Base-by-base conservation (phyloP, 495 filamentous ascomycete species). In the Trichoderma gamsii region DNA sequence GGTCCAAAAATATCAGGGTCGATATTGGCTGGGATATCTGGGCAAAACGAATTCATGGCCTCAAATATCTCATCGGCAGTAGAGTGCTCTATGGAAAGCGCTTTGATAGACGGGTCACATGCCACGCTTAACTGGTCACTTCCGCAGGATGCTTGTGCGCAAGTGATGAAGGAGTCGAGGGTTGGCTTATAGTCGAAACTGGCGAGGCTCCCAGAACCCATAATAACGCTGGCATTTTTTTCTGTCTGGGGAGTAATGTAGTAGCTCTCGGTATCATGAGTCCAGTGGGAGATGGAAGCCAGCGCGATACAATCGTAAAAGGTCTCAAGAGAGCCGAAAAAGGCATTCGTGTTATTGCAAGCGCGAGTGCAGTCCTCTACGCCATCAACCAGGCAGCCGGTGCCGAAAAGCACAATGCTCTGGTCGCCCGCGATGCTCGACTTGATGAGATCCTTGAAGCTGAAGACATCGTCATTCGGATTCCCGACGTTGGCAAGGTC, bases 231-330 rank as follows among this genome's bases (percentile, higher is more conserved):
- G 0, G 64, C 64, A 44, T 66, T 66, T 7, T 43, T 41, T 35
- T 66, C 64, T 15, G 64, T 38, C 64, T 66, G 35, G 6, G 35
- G 35, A 15, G 35, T 66, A 9, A 66, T 66, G 41, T 41, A 66
- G 41, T 66, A 66, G 16, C 35, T 27, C 41, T 27, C 13, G 16
- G 64, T 41, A 15, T 44, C 64, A 16, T 25, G 29, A 27, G 64
- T 66, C 64, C 64, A 66, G 64, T 66, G 41, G 35, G 64, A 66
- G 21, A 66, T 66, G 64, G 64, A 66, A 44, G 64, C 35, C 12
- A 66, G 64, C 11, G 64, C 64, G 35, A 43, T 43, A 23, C 64
- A 66, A 16, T 66, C 43, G 29, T 66, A 66, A 25, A 66, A 66
- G 4, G 64, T 44, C 32, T 66, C 64, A 25, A 66, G 64, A 43